A percentile compares a stretch with the other conserved stretches of the same genome.
phyloP scores from a whole-genome alignment of 2,329 filamentous ascomycete genomes.

The Xylariaceae sp. region DNA sequence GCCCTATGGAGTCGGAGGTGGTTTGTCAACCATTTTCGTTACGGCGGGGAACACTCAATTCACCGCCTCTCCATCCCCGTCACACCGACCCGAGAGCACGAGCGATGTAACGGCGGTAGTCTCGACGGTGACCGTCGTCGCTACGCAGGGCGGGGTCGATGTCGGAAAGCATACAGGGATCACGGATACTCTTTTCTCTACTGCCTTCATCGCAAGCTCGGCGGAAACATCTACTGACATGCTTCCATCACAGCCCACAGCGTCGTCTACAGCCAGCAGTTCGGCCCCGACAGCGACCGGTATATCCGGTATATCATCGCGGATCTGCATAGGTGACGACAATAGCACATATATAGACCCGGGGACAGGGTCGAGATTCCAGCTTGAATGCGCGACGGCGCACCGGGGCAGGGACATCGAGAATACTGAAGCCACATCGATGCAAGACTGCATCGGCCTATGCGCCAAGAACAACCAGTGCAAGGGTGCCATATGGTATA shows the following conservation, averaged over 20 bases:
- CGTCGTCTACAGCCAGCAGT: neutral
- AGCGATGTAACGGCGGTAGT: neutral
- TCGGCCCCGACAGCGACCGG: neutral
- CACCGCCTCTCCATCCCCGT: neutral
- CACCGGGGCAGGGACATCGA: slow-evolving; percentile 23
- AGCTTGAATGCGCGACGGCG: slow-evolving; percentile 19
- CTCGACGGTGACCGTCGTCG: neutral
- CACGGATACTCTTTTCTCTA: neutral
- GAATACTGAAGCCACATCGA: slow-evolving; percentile 21
- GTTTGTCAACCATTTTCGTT: slow-evolving; percentile 2
- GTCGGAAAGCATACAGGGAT: too few relatives aligned
- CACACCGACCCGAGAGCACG: neutral
- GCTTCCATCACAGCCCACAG: slow-evolving; percentile 9
- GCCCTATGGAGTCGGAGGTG: slow-evolving; percentile 8
- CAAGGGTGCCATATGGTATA: slow-evolving; percentile 24
- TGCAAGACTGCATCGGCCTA: slow-evolving; percentile 22
- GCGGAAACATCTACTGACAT: slow-evolving; percentile 8
- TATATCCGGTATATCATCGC: slow-evolving; percentile 4
- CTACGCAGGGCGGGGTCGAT: too few relatives aligned
- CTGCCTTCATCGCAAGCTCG: neutral
- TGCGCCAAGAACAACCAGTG: slow-evolving; percentile 20
- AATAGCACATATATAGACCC: slow-evolving; percentile 23
- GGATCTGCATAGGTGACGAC: slow-evolving; percentile 18
- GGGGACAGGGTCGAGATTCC: slow-evolving; percentile 14
- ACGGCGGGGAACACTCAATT: slow-evolving; percentile 2